phyloP scores from a whole-genome alignment of 2,329 filamentous ascomycete species.

The Penicillium sp. region DNA sequence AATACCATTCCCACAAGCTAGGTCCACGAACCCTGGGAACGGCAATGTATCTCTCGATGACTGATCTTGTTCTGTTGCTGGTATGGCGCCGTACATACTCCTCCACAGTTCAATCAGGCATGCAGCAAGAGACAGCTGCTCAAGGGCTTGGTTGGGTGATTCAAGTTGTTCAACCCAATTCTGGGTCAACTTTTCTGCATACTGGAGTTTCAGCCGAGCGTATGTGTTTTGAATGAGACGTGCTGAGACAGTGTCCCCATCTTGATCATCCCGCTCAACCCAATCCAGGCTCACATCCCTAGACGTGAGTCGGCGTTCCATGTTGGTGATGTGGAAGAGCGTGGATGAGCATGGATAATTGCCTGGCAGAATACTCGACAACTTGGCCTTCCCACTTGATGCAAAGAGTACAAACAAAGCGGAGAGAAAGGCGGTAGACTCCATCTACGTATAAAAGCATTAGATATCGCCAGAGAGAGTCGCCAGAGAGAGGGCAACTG shows the following conservation, averaged over 20 bases:
- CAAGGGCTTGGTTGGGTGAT: constrained; percentile 88
- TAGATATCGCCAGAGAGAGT: too few relatives aligned
- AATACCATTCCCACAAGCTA: constrained; percentile 92
- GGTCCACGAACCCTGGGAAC: constrained; percentile 91
- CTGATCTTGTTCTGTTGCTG: constrained; percentile 17
- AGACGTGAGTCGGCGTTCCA: constrained; percentile 6
- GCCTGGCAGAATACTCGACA: background rate
- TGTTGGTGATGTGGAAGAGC: background rate
- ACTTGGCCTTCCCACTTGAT: background rate
- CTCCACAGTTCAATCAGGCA: constrained; percentile 91
- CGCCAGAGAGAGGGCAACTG: background rate
- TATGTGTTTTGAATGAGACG: constrained; percentile 79
- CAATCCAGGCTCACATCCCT: constrained; percentile 4
- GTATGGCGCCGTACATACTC: constrained; percentile 65
- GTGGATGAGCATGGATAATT: background rate
- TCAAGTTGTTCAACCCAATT: constrained; percentile 85
- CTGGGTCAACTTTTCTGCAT: constrained; percentile 69
- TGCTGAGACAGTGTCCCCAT: constrained; percentile 68
- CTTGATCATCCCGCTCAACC: background rate
- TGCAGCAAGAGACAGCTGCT: constrained; percentile 85
- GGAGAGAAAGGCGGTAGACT: constrained; percentile 1
- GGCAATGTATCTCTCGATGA: constrained; percentile 14
- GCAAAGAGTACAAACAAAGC: background rate
- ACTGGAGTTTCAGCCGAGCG: constrained; percentile 71
- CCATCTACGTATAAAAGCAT: background rate